Conservation (phyloP, 805 yeast species). For the Myxozyma geophila region DNA sequence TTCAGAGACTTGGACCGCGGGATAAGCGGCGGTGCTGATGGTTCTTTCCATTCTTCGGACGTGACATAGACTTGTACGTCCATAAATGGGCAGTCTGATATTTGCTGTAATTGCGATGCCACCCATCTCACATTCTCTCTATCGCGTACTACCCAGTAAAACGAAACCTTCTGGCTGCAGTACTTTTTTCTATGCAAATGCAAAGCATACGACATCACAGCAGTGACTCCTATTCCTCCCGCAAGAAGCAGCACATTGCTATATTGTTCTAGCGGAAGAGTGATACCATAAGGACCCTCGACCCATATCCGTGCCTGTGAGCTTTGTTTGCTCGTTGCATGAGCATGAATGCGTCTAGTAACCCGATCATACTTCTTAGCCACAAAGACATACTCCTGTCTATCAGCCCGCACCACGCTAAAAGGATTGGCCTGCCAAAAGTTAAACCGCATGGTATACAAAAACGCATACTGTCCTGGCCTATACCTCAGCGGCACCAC, state of each 20-base stretch:
- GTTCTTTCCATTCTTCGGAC: neutral
- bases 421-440: conserved; percentile 34
- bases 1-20: conserved; percentile 10
- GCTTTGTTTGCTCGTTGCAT: conserved; percentile 9
- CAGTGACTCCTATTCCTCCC: conserved; percentile 71
- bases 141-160: conserved; percentile 21
- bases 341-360: conserved; percentile 16
- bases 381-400: conserved; percentile 16
- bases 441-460: conserved; percentile 30
- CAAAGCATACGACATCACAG: conserved; percentile 54
- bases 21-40: neutral
- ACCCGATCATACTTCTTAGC: conserved; percentile 19
- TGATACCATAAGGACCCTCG: conserved; percentile 67
- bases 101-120: conserved; percentile 5
- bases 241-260: conserved; percentile 57
- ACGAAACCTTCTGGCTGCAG: conserved; percentile 1
- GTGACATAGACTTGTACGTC: conserved; percentile 23
- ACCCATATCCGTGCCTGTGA: conserved; percentile 40
- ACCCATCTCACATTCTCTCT: conserved; percentile 19
- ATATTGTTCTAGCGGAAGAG: conserved; percentile 53
- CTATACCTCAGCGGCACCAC: conserved; percentile 9
- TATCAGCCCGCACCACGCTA: conserved; percentile 19
- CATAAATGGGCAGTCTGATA: conserved; percentile 3
- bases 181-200: conserved; percentile 22
- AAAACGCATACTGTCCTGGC: conserved; percentile 35